These are phyloP conservation scores for Colletotrichum limetticola DNA, from an alignment of 2,329 filamentous ascomycete species.

Conservation along the genomic window DNA sequence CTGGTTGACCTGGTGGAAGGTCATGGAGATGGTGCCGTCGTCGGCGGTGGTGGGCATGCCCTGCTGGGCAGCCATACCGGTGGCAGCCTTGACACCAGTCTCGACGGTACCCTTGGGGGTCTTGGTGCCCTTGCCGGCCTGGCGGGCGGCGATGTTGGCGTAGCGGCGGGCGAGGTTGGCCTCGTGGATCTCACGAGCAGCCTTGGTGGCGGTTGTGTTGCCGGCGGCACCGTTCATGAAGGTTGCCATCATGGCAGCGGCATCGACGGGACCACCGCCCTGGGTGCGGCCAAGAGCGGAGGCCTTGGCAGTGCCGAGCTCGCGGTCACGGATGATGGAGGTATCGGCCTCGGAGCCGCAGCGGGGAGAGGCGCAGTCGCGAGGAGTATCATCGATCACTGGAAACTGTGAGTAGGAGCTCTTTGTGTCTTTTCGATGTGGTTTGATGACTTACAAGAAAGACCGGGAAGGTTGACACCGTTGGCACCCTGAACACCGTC, in stretches of 20 bases:
- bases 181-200: constrained; percentile 51
- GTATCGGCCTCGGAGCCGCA: constrained; percentile 76
- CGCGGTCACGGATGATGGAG: constrained; percentile 71
- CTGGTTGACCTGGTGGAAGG: constrained; percentile 77
- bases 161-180: constrained; percentile 48
- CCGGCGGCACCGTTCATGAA: constrained; percentile 64
- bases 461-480: constrained; percentile 70
- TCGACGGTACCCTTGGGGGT: constrained; percentile 50
- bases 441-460: constrained; percentile 41
- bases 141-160: constrained; percentile 28
- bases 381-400: constrained; percentile 73
- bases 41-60: constrained; percentile 74
- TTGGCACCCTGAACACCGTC: constrained; percentile 68
- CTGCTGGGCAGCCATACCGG: constrained; percentile 71
- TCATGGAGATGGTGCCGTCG: constrained; percentile 73
- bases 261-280: constrained; percentile 67
- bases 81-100: constrained; percentile 62
- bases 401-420: not conserved
- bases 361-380: constrained; percentile 69
- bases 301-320: constrained; percentile 61
- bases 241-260: constrained; percentile 63
- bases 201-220: constrained; percentile 51
- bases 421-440: not conserved
- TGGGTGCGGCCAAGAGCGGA: constrained; percentile 73
- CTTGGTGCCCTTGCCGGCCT: constrained; percentile 32